These are phyloP conservation scores for Podila clonocystis DNA, from an alignment of 192 early-diverging fungal species.

Conservation along the genomic window DNA sequence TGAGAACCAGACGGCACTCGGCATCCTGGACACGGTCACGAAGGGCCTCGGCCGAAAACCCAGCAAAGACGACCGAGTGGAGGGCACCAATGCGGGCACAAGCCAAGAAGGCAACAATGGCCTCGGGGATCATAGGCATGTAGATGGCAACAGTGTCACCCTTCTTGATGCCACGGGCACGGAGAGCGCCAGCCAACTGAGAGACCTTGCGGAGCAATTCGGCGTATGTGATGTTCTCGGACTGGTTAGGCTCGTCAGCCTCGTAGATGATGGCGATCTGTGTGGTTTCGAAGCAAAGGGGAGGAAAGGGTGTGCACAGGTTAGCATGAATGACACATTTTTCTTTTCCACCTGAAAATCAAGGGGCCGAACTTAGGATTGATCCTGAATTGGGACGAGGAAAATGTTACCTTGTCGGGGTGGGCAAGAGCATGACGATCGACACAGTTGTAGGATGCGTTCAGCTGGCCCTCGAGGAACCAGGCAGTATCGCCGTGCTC, in stretches of 20 bases:
- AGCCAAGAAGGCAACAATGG: constrained; percentile 91
- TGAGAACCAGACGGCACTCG: constrained; percentile 83
- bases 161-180: constrained; percentile 85
- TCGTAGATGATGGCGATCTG: constrained; percentile 89
- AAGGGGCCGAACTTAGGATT: too few species aligned
- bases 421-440: constrained; percentile 87
- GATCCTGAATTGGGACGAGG: background rate
- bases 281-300: background rate
- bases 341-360: too few species aligned
- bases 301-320: background rate
- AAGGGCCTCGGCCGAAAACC: constrained; percentile 93
- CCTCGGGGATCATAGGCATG: constrained; percentile 98
- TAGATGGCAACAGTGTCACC: constrained; percentile 97
- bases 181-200: constrained; percentile 87
- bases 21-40: constrained; percentile 93
- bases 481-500: constrained; percentile 90
- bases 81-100: constrained; percentile 93
- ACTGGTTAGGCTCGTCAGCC: constrained; percentile 87
- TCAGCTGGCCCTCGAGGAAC: constrained; percentile 93
- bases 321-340: background rate
- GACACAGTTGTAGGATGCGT: constrained; percentile 96
- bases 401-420: constrained; percentile 71
- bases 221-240: constrained; percentile 83
- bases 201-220: constrained; percentile 86
- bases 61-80: constrained; percentile 97